Evolutionary conservation across 306 rosid genomes (phyloP), one percentile per base, ranked within the genome.

Genomic region (Malus sieversii): DNA sequence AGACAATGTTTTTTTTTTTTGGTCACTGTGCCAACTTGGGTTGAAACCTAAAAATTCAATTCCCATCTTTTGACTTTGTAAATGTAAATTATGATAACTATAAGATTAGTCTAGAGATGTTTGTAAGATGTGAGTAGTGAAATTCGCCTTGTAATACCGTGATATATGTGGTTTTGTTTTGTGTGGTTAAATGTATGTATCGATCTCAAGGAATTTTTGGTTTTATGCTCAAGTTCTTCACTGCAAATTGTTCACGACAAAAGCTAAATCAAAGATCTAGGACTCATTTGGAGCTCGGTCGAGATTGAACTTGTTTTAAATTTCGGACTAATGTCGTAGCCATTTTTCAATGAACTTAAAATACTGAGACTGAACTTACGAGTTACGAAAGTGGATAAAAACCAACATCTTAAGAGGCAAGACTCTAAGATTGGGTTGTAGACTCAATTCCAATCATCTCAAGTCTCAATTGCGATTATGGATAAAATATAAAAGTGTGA

Each of bases 21-120:
- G 27, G 55, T 4, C 8, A 32, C 57, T 73, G 78, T 79, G 53
- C 32, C 5, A 29, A 67, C 42, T 25, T 29, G 70, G 35, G 45
- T 32, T 63, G 46, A 46, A 40, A 32, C 12, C 57, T 53, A 20
- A 45, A 40, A 77, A 18, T 32, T 55, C 66, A 66, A 29, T 3
- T 35, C 67, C 69, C 23, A 23, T 59, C 25, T 19, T 48, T 75
- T 68, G 62, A 71, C 55, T 51, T 51, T 22, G 57, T 75, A 63
- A 46, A 48, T 79, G 84, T 75, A 72, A 48, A 79, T 70, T 78
- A 64, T 53, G 73, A 68, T 29, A 5, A 45, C 10, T n/a, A 1
- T 9, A 5, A 25, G 25, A 65, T 32, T 58, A 16, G 23, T 4
- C 4, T 27, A 12, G 19, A 71, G 44, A 62, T 32, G 42, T 32